Evolutionary conservation across 495 filamentous ascomycete species (phyloP), one percentile per base, ranked within the genome.

Genomic region (Chaetomium tenue): DNA sequence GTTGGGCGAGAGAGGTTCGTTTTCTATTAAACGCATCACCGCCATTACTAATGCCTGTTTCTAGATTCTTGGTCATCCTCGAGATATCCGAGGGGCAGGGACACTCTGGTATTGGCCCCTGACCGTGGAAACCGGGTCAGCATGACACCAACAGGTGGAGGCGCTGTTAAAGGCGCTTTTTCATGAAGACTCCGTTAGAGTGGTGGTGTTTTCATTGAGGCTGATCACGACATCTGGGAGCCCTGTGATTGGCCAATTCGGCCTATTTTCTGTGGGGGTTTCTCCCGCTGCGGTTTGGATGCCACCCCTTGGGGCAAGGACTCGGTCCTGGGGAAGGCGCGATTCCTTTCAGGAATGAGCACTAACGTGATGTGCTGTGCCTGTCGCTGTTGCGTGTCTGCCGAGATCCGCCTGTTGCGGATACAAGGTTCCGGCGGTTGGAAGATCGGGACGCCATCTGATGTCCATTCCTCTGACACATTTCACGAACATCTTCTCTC

Each of bases 201-300:
- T 68, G 71, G 70, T 74, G 72, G 70, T 75, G 73, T 72, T 74
- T 71, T 72, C 66, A 51, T 15, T 48, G 60, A 69, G 64, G 63
- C 65, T 66, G 71, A 75, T 75, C 71, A 73, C 72, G 72, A 73
- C 72, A 75, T 75, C 72, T 67, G 44, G 69, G 23, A 42, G 42
- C 46, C 3, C 44, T 73, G 2, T 68, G 58, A 75, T 75, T 75
- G 72, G 72, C 28, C 72, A 66, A 69, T 65, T 6, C 4, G 6
- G 33, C 26, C 46, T 4, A 28, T 26, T 61, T 69, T 67, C 64
- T 71, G 69, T 73, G 71, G 72, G 71, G 65, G 66, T 67, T 56
- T 55, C 33, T 50, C 47, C 46, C 52, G 56, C 52, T 9, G 48
- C n/a, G 18, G 63, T 58, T 44, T 63, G 37, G 15, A 47, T 53